Conservation (phyloP, 148 eudicot genomes). For the Silene uniflora region DNA sequence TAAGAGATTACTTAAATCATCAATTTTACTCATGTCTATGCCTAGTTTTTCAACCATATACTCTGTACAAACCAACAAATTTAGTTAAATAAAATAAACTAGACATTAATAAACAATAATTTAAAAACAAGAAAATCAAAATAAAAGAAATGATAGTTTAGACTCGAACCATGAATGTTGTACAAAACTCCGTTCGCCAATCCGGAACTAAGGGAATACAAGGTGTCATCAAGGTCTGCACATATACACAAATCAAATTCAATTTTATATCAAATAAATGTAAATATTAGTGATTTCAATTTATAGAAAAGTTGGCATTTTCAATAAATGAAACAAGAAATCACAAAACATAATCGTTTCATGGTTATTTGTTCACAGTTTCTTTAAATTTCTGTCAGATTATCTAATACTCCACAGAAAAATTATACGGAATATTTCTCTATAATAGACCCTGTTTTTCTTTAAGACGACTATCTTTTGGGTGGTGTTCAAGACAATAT, state of each 20-base stretch:
- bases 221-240: slow-evolving; percentile 91
- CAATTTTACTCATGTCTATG: slow-evolving; percentile 55
- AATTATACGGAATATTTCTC: too few relatives aligned
- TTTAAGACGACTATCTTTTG: too few relatives aligned
- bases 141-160: not conserved
- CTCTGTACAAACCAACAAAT: slow-evolving; percentile 34
- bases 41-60: slow-evolving; percentile 82
- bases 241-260: not conserved
- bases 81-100: not conserved
- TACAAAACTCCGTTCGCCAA: slow-evolving; percentile 45
- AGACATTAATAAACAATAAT: too few relatives aligned
- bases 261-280: too few relatives aligned
- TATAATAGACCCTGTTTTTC: too few relatives aligned
- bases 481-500: too few relatives aligned
- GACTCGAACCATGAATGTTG: slow-evolving; percentile 62
- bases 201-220: slow-evolving; percentile 71
- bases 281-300: not conserved
- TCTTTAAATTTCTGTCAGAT: too few relatives aligned
- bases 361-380: too few relatives aligned
- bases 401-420: too few relatives aligned
- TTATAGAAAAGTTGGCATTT: not conserved
- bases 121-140: too few relatives aligned
- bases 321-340: not conserved
- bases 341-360: not conserved
- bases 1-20: slow-evolving; percentile 32